Evolutionary conservation across 371 early-diverging fungal genomes (phyloP).

Genomic region (Blyttiomyces sp.): DNA sequence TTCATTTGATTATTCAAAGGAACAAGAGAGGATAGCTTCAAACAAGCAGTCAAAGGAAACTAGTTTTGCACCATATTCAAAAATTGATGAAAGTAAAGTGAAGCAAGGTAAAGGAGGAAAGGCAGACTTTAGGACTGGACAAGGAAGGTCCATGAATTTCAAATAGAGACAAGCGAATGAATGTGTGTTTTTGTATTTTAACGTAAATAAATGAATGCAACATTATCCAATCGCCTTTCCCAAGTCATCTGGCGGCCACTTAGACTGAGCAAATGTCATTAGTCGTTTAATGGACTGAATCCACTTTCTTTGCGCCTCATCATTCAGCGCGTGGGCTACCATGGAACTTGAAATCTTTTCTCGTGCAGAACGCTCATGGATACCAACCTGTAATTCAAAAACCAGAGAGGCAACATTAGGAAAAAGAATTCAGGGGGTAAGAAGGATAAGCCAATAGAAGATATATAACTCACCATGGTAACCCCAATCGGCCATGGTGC

Average conservation of each 20-base stretch:
- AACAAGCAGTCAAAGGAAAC: too few relatives aligned
- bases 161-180: too few relatives aligned
- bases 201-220: background rate
- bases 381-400: conserved; percentile 70
- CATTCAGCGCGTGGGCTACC: conserved; percentile 97
- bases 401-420: background rate
- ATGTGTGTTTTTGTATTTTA: background rate
- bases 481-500: conserved; percentile 99
- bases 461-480: conserved; percentile 71
- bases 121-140: too few relatives aligned
- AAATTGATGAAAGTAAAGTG: too few relatives aligned
- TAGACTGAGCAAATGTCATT: conserved; percentile 91
- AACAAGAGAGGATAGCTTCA: too few relatives aligned
- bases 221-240: conserved; percentile 50
- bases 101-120: too few relatives aligned
- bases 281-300: conserved; percentile 96
- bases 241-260: conserved; percentile 83
- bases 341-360: conserved; percentile 93
- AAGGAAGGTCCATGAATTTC: too few relatives aligned
- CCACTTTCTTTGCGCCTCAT: conserved; percentile 96
- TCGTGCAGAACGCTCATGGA: conserved; percentile 94
- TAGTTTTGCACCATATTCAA: too few relatives aligned
- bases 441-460: background rate
- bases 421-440: background rate
- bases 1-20: too few relatives aligned